Evolutionary conservation across 257 asterid species (phyloP), one percentile per base, ranked within the genome.

Genomic region (Echium plantagineum): DNA sequence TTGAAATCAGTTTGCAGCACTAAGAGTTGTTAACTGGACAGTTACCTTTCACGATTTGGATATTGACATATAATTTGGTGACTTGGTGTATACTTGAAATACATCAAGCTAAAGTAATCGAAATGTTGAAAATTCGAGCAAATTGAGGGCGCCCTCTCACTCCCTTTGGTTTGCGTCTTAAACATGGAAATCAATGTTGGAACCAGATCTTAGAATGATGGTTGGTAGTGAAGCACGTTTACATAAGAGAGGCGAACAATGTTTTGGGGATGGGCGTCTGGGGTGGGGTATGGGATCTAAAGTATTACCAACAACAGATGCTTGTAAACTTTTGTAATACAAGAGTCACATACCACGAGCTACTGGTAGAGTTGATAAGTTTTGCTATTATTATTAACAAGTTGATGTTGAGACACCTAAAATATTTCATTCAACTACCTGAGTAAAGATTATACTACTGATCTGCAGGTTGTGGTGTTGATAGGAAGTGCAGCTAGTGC

Each of bases 401-500:
- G 47, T 12, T 12, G 49, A 2, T 9, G 49, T 42, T 10, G 17
- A 42, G 15, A 10, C 10, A 6, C 49, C 49, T 42, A 12, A 42
- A 42, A 42, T 10, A 13, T 42, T 13, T 4, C 17, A 12, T 42
- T 42, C 49, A 10, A 2, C 49, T 10, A 42, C 10, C 49, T 10
- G 17, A 12, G 17, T 42, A 42, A 42, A 13, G 49, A 35, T 7
- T 9, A 35, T 35, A 35, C 4, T 13, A 42, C 13, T 42, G 49
- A 38, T 42, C 49, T 42, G 49, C 82, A 89, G 98, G 76, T 83
- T 73, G 94, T 93, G 58, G 91, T 93, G 71, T 65, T 93, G 65
- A 93, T 93, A 21, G 98, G 97, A 60, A 75, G 83, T 75, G 64
- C 97, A 57, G 81, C 90, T 65, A 93, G 98, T 81, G 85, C 98